These are phyloP conservation scores for Paecilomyces formosus DNA, from an alignment of 2,329 filamentous ascomycete species.

Conservation along the genomic window DNA sequence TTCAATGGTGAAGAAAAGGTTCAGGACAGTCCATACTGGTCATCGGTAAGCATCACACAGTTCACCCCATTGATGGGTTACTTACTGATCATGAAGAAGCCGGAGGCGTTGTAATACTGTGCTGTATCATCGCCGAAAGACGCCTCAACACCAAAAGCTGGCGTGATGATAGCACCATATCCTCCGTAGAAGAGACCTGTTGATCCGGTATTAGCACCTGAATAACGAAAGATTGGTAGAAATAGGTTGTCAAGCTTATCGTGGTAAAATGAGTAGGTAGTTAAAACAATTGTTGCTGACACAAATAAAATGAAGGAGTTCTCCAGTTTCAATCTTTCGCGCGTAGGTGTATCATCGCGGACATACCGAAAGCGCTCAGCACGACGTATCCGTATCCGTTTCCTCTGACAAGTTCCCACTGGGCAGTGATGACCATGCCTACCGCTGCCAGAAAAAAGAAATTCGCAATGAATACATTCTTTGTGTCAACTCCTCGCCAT, in stretches of 20 bases:
- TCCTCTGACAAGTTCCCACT: constrained; percentile 48
- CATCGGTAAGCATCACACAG: neutral
- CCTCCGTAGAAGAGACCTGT: constrained; percentile 43
- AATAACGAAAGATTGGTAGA: neutral
- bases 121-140: constrained; percentile 37
- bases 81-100: constrained; percentile 38
- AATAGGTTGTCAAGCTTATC: too few species aligned
- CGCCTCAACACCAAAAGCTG: constrained; percentile 38
- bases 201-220: neutral
- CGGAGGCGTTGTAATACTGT: constrained; percentile 43
- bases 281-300: too few species aligned
- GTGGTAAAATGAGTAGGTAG: too few species aligned
- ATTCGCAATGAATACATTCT: constrained; percentile 48
- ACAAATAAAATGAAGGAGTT: too few species aligned
- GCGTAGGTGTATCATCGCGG: neutral
- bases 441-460: constrained; percentile 48
- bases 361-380: constrained; percentile 46
- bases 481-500: constrained; percentile 44
- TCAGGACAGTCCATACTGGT: constrained; percentile 39
- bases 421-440: constrained; percentile 47
- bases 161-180: constrained; percentile 43
- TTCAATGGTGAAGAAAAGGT: constrained; percentile 40
- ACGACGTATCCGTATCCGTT: constrained; percentile 50
- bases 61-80: neutral
- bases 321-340: too few species aligned